Percentiles rank a stretch among this genome's conserved stretches.
These are phyloP conservation scores for Neospora caninum DNA, from an alignment of 169 alveolate genomes.

Conservation along the genomic window DNA sequence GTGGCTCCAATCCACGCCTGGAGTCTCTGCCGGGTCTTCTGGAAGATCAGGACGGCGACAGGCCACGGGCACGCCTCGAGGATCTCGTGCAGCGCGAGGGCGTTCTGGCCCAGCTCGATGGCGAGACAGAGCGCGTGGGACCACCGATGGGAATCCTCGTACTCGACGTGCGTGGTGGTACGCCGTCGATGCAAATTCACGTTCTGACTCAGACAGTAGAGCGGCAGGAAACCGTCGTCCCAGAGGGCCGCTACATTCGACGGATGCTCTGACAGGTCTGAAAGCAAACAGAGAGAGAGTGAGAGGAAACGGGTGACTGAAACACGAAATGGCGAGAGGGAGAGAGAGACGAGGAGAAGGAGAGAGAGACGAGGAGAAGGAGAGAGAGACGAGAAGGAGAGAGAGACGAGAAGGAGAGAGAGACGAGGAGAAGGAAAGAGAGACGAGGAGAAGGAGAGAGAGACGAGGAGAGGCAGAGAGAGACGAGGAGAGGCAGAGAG, in stretches of 20 bases:
- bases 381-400: neutral
- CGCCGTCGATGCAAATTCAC: constrained; percentile 15
- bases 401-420: too few relatives aligned
- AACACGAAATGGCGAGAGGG: too few relatives aligned
- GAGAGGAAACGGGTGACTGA: neutral
- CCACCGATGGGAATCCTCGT: constrained; percentile 14
- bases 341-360: too few relatives aligned
- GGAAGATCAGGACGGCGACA: neutral
- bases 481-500: too few relatives aligned
- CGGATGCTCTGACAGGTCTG: constrained; percentile 13
- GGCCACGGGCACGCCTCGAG: neutral
- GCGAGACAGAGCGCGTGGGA: constrained; percentile 18
- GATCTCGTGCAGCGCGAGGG: neutral
- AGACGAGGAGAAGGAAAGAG: neutral
- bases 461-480: neutral
- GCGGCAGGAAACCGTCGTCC: constrained; percentile 34
- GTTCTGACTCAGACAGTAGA: constrained; percentile 5
- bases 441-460: neutral
- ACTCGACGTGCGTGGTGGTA: neutral
- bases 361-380: neutral
- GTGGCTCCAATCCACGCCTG: neutral
- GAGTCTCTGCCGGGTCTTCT: neutral
- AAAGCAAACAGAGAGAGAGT: neutral
- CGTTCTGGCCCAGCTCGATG: constrained; percentile 43
- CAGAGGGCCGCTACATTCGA: neutral